Conservation (phyloP, 352 stramenopile species). For the Phytophthora constricta region DNA sequence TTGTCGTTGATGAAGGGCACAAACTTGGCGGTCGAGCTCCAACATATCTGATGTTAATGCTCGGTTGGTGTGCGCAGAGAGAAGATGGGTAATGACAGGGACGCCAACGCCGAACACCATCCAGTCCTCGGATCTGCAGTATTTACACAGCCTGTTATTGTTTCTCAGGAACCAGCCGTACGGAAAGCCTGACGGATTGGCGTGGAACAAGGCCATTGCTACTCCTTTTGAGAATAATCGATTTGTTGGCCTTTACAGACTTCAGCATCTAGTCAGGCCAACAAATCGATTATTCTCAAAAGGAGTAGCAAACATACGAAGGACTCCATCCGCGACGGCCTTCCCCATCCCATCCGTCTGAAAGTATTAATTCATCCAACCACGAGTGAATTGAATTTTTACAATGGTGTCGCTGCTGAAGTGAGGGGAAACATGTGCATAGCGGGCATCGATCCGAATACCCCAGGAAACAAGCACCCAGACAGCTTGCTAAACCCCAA, state of each 20-base stretch:
- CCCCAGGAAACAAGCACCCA: conserved; percentile 42
- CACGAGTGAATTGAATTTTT: conserved; percentile 58
- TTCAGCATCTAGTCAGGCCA: conserved; percentile 81
- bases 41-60: conserved; percentile 85
- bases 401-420: conserved; percentile 61
- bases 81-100: conserved; percentile 96
- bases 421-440: conserved; percentile 62
- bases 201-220: conserved; percentile 73
- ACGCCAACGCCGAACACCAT: conserved; percentile 93
- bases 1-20: conserved; percentile 96
- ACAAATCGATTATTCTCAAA: conserved; percentile 60
- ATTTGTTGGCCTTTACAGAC: conserved; percentile 54
- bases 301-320: conserved; percentile 95
- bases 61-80: conserved; percentile 75
- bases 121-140: conserved; percentile 78
- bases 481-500: conserved; percentile 75
- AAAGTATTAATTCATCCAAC: conserved; percentile 61
- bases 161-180: conserved; percentile 91
- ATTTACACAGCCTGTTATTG: conserved; percentile 88
- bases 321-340: conserved; percentile 67
- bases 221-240: conserved; percentile 65
- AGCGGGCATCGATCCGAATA: conserved; percentile 57
- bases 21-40: conserved; percentile 76
- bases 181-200: conserved; percentile 66
- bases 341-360: conserved; percentile 53